Evolutionary conservation across 305 asterid genomes (phyloP), one percentile per base, ranked within the genome.

Genomic region (Andrographis paniculata): DNA sequence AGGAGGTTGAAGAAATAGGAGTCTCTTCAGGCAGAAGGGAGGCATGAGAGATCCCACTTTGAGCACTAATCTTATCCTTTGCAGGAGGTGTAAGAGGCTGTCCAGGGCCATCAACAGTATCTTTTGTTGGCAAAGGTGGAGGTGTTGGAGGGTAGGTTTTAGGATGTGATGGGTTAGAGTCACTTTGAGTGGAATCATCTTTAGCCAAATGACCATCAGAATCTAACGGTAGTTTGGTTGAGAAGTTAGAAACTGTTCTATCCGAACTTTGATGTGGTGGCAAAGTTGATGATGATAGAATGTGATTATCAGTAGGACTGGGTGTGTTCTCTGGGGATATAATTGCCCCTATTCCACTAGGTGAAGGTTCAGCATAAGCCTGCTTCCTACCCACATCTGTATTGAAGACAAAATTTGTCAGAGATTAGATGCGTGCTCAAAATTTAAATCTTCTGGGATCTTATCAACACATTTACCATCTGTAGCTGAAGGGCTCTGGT

Each of bases 91-190:
- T 62, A 18, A 28, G 51, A 31, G 68, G 53, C 15, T 14, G 67
- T 49, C 50, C 64, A 45, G 39, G 59, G 46, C 49, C 48, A 55
- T 54, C 6, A 48, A 21, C 61, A 63, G 66, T 65, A 65, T 65
- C 68, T 56, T 71, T 64, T 56, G 68, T 47, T 48, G 74, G 61
- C 50, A 20, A 67, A 48, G 55, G 35, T 45, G 73, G 64, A 47
- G 75, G 54, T 53, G 67, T 50, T 59, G 70, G 53, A 63, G 57
- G 52, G 48, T 57, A 33, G 35, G 63, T 48, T 51, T 64, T 49
- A 7, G 69, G 45, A 59, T 61, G 53, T n/a, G 48, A 47, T 42
- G 44, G 28, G 47, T 67, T 58, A 67, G 65, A 49, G 60, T 55
- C 70, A 64, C 67, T 42, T 28, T 37, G 49, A 54, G 70, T 57